A percentile compares a stretch with the other conserved stretches of the same genome.
Evolutionary conservation across 106 monocot genomes (phyloP).

Genomic region (Allium fistulosum): DNA sequence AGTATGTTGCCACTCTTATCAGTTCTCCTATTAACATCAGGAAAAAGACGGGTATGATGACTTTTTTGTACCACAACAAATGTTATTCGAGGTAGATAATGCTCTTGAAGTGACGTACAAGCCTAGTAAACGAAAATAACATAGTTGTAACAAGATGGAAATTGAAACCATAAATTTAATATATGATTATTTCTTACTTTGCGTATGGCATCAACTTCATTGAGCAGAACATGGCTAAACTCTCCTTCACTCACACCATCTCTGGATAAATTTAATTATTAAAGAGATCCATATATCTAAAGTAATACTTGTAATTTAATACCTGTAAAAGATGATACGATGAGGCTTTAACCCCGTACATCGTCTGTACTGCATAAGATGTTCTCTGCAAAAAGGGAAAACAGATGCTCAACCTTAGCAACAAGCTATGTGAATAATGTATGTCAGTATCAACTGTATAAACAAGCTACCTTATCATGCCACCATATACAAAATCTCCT

Average conservation of each 20-base stretch:
- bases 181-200: slow-evolving; percentile 19
- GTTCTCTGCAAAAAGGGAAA: slow-evolving; percentile 36
- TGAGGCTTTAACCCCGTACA: slow-evolving; percentile 27
- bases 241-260: slow-evolving; percentile 85
- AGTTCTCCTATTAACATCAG: slow-evolving; percentile 16
- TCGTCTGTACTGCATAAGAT: slow-evolving; percentile 30
- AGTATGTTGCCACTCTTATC: slow-evolving; percentile 72
- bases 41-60: slow-evolving; percentile 84
- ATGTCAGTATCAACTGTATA: neutral
- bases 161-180: neutral
- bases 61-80: slow-evolving; percentile 89
- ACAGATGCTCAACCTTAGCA: neutral
- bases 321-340: slow-evolving; percentile 86
- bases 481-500: slow-evolving; percentile 15
- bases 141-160: neutral
- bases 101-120: slow-evolving; percentile 46
- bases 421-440: neutral
- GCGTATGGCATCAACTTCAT: slow-evolving; percentile 74
- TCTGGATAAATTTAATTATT: slow-evolving; percentile 11
- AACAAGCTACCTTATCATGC: slow-evolving; percentile 38
- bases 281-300: neutral
- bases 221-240: slow-evolving; percentile 49
- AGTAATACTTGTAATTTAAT: neutral
- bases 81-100: slow-evolving; percentile 59
- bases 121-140: slow-evolving; percentile 22